phyloP scores from a whole-genome alignment of 164 flowering plant species.

The Taxillus chinensis region DNA sequence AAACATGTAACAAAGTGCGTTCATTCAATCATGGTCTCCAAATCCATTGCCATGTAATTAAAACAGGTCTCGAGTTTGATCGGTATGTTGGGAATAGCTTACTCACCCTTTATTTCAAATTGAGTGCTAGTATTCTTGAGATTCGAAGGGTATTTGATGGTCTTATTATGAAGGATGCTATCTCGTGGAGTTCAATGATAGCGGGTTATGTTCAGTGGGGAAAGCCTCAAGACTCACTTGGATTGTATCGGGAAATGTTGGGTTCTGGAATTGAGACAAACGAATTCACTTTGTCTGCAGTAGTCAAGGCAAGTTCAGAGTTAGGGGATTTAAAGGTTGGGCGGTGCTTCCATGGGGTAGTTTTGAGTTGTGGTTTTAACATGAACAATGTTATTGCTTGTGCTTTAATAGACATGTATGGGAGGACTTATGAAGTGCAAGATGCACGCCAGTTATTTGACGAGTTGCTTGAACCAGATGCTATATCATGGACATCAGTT shows the following conservation, averaged over 20 bases:
- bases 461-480: conserved; percentile 59
- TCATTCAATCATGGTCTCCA: conserved; percentile 46
- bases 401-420: conserved; percentile 73
- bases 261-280: conserved; percentile 47
- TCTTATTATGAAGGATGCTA: conserved; percentile 36
- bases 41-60: conserved; percentile 54
- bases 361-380: conserved; percentile 42
- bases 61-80: conserved; percentile 60
- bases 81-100: conserved; percentile 72
- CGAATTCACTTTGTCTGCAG: conserved; percentile 63
- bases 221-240: conserved; percentile 25
- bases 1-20: conserved; percentile 41
- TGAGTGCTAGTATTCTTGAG: conserved; percentile 27
- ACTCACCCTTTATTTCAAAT: conserved; percentile 56
- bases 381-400: conserved; percentile 46
- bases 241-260: conserved; percentile 46
- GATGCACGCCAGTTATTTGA: conserved; percentile 51
- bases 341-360: conserved; percentile 48
- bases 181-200: conserved; percentile 73
- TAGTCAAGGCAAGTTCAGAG: conserved; percentile 66
- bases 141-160: conserved; percentile 46
- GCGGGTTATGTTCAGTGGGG: conserved; percentile 45
- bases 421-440: conserved; percentile 23
- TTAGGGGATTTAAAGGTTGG: conserved; percentile 35
- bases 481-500: conserved; percentile 66